Conservation (phyloP, 768 basidiomycete genomes). For the Rossbeevera mucosa region DNA sequence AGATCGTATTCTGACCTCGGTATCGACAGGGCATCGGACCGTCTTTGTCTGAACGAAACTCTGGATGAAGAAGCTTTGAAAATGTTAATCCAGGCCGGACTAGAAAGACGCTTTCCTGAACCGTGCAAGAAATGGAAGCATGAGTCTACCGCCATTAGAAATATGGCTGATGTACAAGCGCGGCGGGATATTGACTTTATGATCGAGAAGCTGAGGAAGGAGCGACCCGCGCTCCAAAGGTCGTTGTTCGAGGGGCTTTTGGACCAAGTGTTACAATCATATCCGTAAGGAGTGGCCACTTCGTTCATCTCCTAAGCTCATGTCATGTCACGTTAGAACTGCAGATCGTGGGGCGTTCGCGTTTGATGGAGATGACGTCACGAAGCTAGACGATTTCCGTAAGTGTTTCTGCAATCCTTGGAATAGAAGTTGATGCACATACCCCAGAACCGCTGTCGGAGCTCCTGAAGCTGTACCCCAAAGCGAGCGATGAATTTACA, state of each 20-base stretch:
- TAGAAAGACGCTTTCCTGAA: constrained; percentile 23
- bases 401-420: not conserved
- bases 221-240: constrained; percentile 7
- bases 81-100: constrained; percentile 28
- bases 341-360: constrained; percentile 15
- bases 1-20: not conserved
- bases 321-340: not conserved
- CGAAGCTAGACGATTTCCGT: constrained; percentile 4
- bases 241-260: constrained; percentile 25
- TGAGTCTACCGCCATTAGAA: constrained; percentile 1
- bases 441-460: constrained; percentile 10
- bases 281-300: constrained; percentile 17
- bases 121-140: constrained; percentile 25
- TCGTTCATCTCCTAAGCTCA: not conserved
- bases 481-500: not conserved
- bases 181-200: not conserved
- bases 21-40: constrained; percentile 17
- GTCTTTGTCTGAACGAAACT: constrained; percentile 20
- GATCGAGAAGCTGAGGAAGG: not conserved
- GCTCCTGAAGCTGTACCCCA: constrained; percentile 10
- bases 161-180: not conserved
- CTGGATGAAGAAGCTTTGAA: constrained; percentile 24
- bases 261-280: constrained; percentile 17
- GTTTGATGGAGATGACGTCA: not conserved
- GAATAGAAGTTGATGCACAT: not conserved